phyloP scores from a whole-genome alignment of 176 grass and related monocot species.

The Aegilops longissima region DNA sequence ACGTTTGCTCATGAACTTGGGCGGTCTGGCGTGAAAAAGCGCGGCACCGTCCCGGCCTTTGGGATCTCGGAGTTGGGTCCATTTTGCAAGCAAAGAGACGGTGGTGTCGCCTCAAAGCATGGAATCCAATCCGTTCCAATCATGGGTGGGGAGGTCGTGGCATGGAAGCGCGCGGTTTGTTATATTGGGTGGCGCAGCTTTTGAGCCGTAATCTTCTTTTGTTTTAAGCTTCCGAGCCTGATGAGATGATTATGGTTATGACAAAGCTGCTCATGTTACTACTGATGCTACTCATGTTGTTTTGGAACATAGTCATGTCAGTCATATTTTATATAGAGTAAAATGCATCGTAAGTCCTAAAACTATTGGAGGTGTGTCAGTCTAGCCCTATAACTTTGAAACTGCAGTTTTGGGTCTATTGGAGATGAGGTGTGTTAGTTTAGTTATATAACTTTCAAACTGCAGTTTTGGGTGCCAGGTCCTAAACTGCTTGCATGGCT shows the following conservation, averaged over 20 bases:
- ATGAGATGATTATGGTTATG: not conserved
- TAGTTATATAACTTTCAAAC: too few species aligned
- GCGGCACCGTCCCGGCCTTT: constrained; percentile 14
- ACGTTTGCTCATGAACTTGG: constrained; percentile 31
- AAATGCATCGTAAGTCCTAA: too few species aligned
- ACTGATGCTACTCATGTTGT: too few species aligned
- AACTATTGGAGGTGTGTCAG: too few species aligned
- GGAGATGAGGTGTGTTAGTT: too few species aligned
- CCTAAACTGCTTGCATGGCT: too few species aligned
- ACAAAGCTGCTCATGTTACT: not conserved
- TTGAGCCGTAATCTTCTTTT: constrained; percentile 1
- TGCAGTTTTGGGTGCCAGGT: too few species aligned
- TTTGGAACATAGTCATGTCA: too few species aligned
- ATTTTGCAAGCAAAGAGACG: constrained; percentile 6
- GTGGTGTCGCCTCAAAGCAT: constrained; percentile 21
- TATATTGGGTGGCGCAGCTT: constrained; percentile 18
- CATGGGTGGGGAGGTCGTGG: not conserved
- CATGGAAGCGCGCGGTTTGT: not conserved
- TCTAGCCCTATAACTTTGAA: too few species aligned
- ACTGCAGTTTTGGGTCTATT: too few species aligned
- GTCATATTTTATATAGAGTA: too few species aligned
- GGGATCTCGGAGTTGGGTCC: not conserved
- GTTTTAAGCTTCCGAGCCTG: not conserved
- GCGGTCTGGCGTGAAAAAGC: constrained; percentile 30
- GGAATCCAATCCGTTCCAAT: constrained; percentile 35